Evolutionary conservation across 164 flowering plant genomes (phyloP).

Genomic region (Stephania cephalantha): DNA sequence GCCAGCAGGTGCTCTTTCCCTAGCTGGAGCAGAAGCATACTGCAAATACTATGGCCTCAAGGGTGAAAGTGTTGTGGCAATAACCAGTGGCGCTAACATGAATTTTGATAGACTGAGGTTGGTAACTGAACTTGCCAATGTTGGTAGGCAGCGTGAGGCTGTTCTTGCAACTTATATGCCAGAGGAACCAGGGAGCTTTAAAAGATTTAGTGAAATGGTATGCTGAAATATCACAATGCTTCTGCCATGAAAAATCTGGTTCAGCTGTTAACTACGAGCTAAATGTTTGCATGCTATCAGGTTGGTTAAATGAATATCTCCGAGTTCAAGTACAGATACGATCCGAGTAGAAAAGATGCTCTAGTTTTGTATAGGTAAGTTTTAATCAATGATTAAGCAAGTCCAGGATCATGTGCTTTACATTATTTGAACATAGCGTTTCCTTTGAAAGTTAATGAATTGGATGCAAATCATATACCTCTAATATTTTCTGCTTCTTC

Average conservation of each 20-base stretch:
- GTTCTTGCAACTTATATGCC: conserved; percentile 84
- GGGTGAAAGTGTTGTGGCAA: conserved; percentile 69
- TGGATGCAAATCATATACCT: too few relatives aligned
- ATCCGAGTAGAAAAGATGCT: conserved; percentile 47
- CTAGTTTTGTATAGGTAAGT: conserved; percentile 79
- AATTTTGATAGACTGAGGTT: conserved; percentile 85
- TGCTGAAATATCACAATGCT: conserved; percentile 6
- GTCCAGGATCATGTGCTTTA: conserved; percentile 58
- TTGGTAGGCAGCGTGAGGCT: conserved; percentile 92
- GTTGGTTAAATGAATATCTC: conserved; percentile 86
- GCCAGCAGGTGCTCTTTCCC: conserved; percentile 97
- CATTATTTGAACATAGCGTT: too few relatives aligned
- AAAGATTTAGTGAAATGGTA: conserved; percentile 65
- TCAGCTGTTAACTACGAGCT: background rate
- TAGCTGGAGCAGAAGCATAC: conserved; percentile 99
- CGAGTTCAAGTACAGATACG: conserved; percentile 83
- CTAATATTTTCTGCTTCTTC: conserved; percentile 14
- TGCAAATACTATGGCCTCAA: conserved; percentile 86
- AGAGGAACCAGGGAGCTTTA: conserved; percentile 81
- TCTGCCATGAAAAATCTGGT: background rate
- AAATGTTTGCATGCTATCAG: conserved; percentile 33
- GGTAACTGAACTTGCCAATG: conserved; percentile 94
- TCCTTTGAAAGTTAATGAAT: too few relatives aligned
- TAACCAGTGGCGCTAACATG: conserved; percentile 98
- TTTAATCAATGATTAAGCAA: background rate